A percentile compares a stretch with the other conserved stretches of the same genome.
Evolutionary conservation across 2,329 filamentous ascomycete genomes (phyloP).

Genomic region (Shiraia bambusicola): DNA sequence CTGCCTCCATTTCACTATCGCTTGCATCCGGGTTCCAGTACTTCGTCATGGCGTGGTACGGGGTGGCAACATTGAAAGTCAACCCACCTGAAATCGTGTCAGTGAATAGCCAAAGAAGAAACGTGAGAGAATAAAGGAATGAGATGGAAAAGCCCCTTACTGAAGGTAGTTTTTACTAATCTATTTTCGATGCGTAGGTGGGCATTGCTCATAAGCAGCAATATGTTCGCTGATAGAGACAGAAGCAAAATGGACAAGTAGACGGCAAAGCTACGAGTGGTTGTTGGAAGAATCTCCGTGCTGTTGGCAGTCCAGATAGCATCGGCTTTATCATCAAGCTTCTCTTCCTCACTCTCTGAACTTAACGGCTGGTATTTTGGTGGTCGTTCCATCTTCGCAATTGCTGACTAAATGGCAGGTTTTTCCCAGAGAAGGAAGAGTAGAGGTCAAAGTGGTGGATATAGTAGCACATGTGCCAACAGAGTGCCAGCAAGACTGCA

Average conservation of each 20-base stretch:
- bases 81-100: conserved; percentile 19
- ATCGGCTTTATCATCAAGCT: conserved; percentile 26
- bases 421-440: conserved; percentile 10
- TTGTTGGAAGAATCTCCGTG: conserved; percentile 29
- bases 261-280: conserved; percentile 27
- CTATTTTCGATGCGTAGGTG: conserved; percentile 19
- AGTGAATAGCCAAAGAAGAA: conserved; percentile 1
- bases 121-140: not conserved
- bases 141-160: conserved; percentile 14
- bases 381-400: conserved; percentile 23
- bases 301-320: conserved; percentile 27
- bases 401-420: not conserved
- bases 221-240: conserved; percentile 32
- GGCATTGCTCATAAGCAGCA: conserved; percentile 32
- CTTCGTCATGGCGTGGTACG: conserved; percentile 30
- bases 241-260: conserved; percentile 33
- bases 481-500: not conserved
- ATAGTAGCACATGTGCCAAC: too few relatives aligned
- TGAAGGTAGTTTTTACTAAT: conserved; percentile 26
- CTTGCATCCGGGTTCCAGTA: conserved; percentile 37
- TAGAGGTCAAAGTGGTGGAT: conserved; percentile 8
- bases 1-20: conserved; percentile 26
- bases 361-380: conserved; percentile 30
- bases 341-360: conserved; percentile 25
- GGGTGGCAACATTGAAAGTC: conserved; percentile 28